Percentiles rank a stretch among this genome's conserved stretches.
These are phyloP conservation scores for Ballota nigra DNA, from an alignment of 257 asterid species.

Conservation along the genomic window DNA sequence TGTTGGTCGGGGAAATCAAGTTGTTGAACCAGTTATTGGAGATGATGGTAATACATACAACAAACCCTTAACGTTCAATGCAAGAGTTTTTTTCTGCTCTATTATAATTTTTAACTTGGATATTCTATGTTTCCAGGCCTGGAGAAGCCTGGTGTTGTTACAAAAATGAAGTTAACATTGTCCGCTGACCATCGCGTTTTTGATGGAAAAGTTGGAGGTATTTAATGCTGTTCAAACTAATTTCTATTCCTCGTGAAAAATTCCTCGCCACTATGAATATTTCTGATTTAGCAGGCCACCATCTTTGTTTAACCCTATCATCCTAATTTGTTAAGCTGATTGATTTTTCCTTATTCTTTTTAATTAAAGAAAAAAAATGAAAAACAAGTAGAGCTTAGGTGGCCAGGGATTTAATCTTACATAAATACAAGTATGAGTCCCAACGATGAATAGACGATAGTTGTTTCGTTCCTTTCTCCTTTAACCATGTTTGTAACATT, in stretches of 20 bases:
- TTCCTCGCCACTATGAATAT: not conserved
- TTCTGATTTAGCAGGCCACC: not conserved
- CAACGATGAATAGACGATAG: not conserved
- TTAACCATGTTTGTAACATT: not conserved
- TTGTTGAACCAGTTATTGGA: slow-evolving; percentile 79
- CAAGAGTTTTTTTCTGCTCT: slow-evolving; percentile 13
- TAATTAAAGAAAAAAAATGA: no score
- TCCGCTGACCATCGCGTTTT: slow-evolving; percentile 98
- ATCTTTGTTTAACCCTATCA: not conserved
- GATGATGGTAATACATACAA: slow-evolving; percentile 61
- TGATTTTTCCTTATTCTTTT: not conserved
- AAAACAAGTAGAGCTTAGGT: not conserved
- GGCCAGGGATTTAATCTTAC: not conserved
- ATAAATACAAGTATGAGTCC: not conserved
- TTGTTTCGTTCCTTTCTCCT: not conserved
- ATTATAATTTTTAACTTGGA: slow-evolving; percentile 15
- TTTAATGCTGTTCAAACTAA: slow-evolving; percentile 3
- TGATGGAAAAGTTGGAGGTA: slow-evolving; percentile 98
- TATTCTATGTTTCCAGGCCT: slow-evolving; percentile 51
- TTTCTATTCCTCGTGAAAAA: not conserved
- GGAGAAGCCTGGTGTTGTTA: slow-evolving; percentile 75
- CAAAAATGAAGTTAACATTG: slow-evolving; percentile 78
- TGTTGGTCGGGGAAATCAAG: slow-evolving; percentile 93
- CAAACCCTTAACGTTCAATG: slow-evolving; percentile 7
- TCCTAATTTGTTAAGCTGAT: not conserved